Conservation (phyloP, 805 yeast genomes). For the Cyberlindnera sargentensis region DNA sequence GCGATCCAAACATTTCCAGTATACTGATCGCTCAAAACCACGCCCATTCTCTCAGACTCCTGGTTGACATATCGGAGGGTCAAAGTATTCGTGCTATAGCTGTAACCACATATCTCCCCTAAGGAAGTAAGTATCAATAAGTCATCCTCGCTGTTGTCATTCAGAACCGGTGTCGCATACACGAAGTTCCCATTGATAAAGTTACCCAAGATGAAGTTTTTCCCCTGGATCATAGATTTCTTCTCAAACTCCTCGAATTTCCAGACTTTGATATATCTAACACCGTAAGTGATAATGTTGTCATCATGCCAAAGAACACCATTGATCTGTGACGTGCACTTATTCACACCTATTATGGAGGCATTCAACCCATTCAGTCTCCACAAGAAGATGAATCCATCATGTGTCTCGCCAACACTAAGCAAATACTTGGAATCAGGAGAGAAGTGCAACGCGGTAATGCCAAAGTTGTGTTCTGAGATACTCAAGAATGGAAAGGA, state of each 20-base stretch:
- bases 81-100: slow-evolving; percentile 10
- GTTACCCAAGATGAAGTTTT: slow-evolving; percentile 49
- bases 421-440: slow-evolving; percentile 49
- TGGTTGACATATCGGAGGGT: slow-evolving; percentile 10
- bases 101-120: slow-evolving; percentile 21
- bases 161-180: slow-evolving; percentile 22
- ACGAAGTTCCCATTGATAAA: slow-evolving; percentile 45
- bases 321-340: slow-evolving; percentile 54
- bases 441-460: slow-evolving; percentile 47
- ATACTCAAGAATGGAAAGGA: slow-evolving; percentile 45
- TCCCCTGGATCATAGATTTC: slow-evolving; percentile 40
- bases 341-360: slow-evolving; percentile 43
- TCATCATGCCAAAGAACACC: slow-evolving; percentile 49
- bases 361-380: slow-evolving; percentile 26
- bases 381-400: slow-evolving; percentile 66
- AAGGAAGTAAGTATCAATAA: slow-evolving; percentile 19
- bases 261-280: slow-evolving; percentile 61
- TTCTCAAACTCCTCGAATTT: slow-evolving; percentile 29
- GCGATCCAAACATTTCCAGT: slow-evolving; percentile 26
- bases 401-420: slow-evolving; percentile 61
- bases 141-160: slow-evolving; percentile 13
- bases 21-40: slow-evolving; percentile 13
- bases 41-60: slow-evolving; percentile 12
- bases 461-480: slow-evolving; percentile 61
- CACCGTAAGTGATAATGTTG: slow-evolving; percentile 48